Conservation (phyloP, 495 filamentous ascomycete genomes). For the Aspergillus cristatus region DNA sequence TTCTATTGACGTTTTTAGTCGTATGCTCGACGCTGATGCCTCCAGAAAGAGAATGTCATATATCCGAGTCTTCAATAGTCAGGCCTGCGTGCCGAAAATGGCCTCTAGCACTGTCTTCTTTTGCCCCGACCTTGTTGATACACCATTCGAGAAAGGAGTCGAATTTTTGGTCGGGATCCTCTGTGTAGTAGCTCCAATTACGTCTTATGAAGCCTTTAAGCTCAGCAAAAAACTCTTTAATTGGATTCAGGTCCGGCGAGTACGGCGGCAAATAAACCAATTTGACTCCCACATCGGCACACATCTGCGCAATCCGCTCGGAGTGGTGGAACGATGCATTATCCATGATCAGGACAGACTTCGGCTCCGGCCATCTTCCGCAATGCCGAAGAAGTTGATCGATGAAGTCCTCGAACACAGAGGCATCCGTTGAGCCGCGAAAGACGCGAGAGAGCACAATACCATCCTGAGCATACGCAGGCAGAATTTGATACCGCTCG, state of each 20-base stretch:
- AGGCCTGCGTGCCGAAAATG: conserved; percentile 15
- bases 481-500: conserved; percentile 26
- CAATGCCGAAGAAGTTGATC: conserved; percentile 22
- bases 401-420: conserved; percentile 28
- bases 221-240: conserved; percentile 15
- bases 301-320: conserved; percentile 22
- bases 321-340: conserved; percentile 29
- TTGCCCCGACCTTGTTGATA: conserved; percentile 16
- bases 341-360: conserved; percentile 26
- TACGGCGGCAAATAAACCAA: conserved; percentile 23
- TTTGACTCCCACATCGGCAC: conserved; percentile 21
- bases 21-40: too few species aligned
- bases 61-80: conserved; percentile 4
- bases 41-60: too few species aligned
- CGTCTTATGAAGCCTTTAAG: conserved; percentile 19
- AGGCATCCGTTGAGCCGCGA: conserved; percentile 23
- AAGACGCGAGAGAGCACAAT: conserved; percentile 22
- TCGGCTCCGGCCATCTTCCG: conserved; percentile 24
- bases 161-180: conserved; percentile 27
- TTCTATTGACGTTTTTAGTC: too few species aligned
- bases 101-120: conserved; percentile 10
- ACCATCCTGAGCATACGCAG: conserved; percentile 27
- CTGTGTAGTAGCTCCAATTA: conserved; percentile 15
- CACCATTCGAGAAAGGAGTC: conserved; percentile 15
- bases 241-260: conserved; percentile 7